These are phyloP conservation scores for Saraca asoca DNA, from an alignment of 331 rosid genomes.

Conservation along the genomic window DNA sequence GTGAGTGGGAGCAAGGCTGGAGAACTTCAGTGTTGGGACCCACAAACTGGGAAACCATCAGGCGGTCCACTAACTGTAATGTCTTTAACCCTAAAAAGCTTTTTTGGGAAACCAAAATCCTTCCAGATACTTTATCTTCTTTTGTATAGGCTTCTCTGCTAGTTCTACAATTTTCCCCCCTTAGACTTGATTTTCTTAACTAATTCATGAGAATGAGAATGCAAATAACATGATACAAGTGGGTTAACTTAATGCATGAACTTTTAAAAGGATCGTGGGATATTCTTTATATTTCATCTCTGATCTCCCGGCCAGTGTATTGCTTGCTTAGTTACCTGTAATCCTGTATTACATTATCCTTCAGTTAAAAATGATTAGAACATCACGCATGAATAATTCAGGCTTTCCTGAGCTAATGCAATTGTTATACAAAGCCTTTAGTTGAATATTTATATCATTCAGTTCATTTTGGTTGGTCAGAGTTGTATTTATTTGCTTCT, in stretches of 20 bases:
- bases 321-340: neutral
- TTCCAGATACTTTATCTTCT: neutral
- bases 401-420: conserved; percentile 13
- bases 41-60: conserved; percentile 75
- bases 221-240: neutral
- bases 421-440: neutral
- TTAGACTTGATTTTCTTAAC: neutral
- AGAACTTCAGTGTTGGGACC: conserved; percentile 89
- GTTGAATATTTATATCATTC: conserved; percentile 1
- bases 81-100: conserved; percentile 25
- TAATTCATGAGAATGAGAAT: neutral
- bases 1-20: conserved; percentile 96
- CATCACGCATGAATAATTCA: conserved; percentile 3
- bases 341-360: conserved; percentile 10
- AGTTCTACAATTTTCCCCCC: too few relatives aligned
- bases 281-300: neutral
- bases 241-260: neutral
- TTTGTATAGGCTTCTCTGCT: neutral
- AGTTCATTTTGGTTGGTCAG: conserved; percentile 8
- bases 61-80: conserved; percentile 71
- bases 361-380: neutral
- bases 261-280: neutral
- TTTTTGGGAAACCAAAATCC: neutral
- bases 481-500: conserved; percentile 3
- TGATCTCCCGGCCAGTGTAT: neutral